Evolutionary conservation across 805 yeast genomes (phyloP), one percentile per base, ranked within the genome.

Genomic region (Lachancea nothofagi): DNA sequence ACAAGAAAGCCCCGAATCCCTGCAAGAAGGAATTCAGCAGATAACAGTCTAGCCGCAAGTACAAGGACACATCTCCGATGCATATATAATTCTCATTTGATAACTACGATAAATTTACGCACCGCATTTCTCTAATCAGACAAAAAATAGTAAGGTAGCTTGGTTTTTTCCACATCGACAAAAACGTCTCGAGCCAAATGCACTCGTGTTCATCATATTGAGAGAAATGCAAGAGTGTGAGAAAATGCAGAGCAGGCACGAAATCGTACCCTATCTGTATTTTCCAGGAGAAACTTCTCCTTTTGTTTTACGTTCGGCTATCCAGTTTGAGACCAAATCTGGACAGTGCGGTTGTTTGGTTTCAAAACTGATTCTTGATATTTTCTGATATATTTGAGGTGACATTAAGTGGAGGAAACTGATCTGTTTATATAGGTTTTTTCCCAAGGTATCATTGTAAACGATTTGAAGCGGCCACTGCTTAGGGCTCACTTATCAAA

Each of bases 111-210:
- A 27, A 35, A 29, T 22, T 24, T 35, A 31, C 20, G 28, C 32
- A 23, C n/a, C 20, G 33, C 26, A 29, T 24, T 29, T 31, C 33
- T 42, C 45, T 14, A 31, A 31, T 79, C 84, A 78, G 84, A 76
- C 53, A 75, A 71, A 67, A 69, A 67, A 67, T 29, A 70, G 63
- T 77, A 74, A 88, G 96, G 96, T 88, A 88, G 96, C 96, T 80
- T 75, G 95, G 78, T 72, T 85, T 84, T 85, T 85, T 88, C 96
- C 96, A 88, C 96, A 88, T 74, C 89, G 88, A 83, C 88, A 71
- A 73, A 62, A 44, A 49, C 42, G 83, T 83, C 96, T 87, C 95
- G 96, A 88, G 96, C 96, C 96, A 88, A 88, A 88, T 88, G 96
- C 96, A 86, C 95, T 88, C 96, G 69, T 69, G 52, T 81, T 85